Evolutionary conservation across 495 filamentous ascomycete species (phyloP), one percentile per base, ranked within the genome.

Genomic region (Penicillium simplicissimum): DNA sequence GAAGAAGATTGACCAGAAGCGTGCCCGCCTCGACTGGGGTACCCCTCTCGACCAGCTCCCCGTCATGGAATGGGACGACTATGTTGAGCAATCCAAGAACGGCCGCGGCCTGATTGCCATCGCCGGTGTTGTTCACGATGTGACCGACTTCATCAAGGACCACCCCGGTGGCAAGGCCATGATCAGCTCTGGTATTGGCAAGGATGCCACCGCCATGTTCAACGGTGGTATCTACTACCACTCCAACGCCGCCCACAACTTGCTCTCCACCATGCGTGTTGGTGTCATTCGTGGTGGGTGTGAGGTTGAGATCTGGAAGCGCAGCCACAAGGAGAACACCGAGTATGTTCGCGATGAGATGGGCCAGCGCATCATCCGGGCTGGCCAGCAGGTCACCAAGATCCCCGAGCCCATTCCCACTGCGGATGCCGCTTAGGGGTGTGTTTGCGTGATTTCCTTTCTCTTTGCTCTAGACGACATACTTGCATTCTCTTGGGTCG

Each of bases 271-370:
- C 66, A 96, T 97, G 92, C 85, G 95, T 66, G 90, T 98, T 6
- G 95, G 92, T 78, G 95, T 98, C 52, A 90, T 98, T 60, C 92
- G 95, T 55, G 95, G 95, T 67, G 95, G 95, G 47, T 93, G 91
- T 71, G 95, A 97, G 74, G 95, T 98, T 57, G 95, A 98, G 83
- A 96, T 98, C 83, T 97, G 95, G 95, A 97, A 97, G 86, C 91
- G 91, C 25, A 87, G 92, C 43, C 89, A 94, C 72, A 83, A 88
- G 76, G 94, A 97, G 80, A 91, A 93, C 67, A 82, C 87, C 51
- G 84, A 87, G 54, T 87, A 89, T 58, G 82, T 94, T 63, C 91
- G 89, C 67, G 96, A 98, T 71, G 88, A 85, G 8, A 79, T 85
- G 40, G 95, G 94, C 38, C 85, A 91, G 70, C 86, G 87, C 55